These are phyloP conservation scores for Cyberlindnera suaveolens DNA, from an alignment of 805 yeast species.

Conservation along the genomic window DNA sequence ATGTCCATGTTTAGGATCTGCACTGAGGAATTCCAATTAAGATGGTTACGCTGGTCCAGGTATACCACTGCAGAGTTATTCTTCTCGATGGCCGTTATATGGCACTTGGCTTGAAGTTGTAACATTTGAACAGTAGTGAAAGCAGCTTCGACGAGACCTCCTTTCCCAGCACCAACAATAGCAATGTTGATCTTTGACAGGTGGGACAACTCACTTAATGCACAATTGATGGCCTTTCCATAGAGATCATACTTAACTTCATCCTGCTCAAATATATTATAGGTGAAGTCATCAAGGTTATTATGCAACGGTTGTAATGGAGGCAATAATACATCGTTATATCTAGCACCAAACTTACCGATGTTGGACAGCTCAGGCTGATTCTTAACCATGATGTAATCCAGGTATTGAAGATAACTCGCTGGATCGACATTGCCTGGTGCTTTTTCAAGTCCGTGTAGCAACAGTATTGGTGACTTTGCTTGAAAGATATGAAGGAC, in stretches of 20 bases:
- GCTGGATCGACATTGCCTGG: conserved; percentile 27
- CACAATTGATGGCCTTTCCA: conserved; percentile 18
- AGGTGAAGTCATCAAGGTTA: conserved; percentile 52
- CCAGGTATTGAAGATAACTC: conserved; percentile 37
- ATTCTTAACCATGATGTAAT: conserved; percentile 31
- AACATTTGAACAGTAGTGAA: conserved; percentile 35
- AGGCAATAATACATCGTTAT: conserved; percentile 26
- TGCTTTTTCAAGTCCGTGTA: conserved; percentile 49
- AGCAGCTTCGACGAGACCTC: conserved; percentile 63
- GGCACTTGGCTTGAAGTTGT: conserved; percentile 16
- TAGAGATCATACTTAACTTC: conserved; percentile 61
- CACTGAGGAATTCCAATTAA: conserved; percentile 48
- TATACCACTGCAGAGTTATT: conserved; percentile 53
- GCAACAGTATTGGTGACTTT: conserved; percentile 36
- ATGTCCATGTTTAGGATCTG: conserved; percentile 52
- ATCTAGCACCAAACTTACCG: conserved; percentile 27
- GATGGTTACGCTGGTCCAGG: conserved; percentile 41
- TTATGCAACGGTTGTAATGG: conserved; percentile 73
- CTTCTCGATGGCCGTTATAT: conserved; percentile 65
- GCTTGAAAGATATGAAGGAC: conserved; percentile 38
- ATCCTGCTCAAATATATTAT: conserved; percentile 70
- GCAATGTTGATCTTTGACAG: conserved; percentile 34
- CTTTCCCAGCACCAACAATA: conserved; percentile 85
- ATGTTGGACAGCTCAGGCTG: conserved; percentile 25
- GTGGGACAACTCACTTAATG: conserved; percentile 20